Conservation (phyloP, 2,329 filamentous ascomycete species). For the Chaetomium olivaceum region DNA sequence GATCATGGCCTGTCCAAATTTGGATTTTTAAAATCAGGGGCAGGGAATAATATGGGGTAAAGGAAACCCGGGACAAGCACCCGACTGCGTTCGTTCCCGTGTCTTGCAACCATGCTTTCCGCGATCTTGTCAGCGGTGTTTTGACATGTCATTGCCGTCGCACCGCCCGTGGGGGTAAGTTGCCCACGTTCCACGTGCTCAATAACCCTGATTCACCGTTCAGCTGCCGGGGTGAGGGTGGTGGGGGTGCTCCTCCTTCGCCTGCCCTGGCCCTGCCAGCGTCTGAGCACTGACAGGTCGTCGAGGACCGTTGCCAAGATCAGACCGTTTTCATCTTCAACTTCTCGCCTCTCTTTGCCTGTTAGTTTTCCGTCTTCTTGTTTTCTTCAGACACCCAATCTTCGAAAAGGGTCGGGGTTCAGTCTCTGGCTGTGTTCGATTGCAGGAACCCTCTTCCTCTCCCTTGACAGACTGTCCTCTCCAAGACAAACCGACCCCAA, state of each 20-base stretch:
- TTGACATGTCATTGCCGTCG: not conserved
- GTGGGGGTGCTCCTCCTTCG: not conserved
- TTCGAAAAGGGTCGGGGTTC: not conserved
- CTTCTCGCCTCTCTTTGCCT: not conserved
- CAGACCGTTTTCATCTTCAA: not conserved
- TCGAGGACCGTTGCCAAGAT: not conserved
- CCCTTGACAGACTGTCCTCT: not conserved
- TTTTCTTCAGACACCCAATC: not conserved
- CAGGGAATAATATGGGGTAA: slow-evolving; percentile 13
- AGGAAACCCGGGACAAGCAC: slow-evolving; percentile 15
- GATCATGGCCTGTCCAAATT: not conserved
- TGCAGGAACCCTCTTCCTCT: too few species aligned
- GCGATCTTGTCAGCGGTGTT: not conserved
- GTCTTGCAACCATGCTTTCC: not conserved
- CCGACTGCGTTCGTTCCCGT: not conserved
- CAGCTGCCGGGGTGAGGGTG: not conserved
- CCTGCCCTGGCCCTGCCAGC: not conserved
- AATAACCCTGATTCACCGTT: not conserved
- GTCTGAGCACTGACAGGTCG: not conserved
- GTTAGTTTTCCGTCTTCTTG: not conserved
- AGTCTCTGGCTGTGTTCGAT: not conserved
- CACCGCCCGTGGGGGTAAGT: slow-evolving; percentile 3
- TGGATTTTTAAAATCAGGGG: not conserved
- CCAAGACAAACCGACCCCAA: not conserved
- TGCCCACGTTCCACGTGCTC: slow-evolving; percentile 6